Evolutionary conservation across 805 yeast species (phyloP).

Genomic region (Candida vartiovaarae): DNA sequence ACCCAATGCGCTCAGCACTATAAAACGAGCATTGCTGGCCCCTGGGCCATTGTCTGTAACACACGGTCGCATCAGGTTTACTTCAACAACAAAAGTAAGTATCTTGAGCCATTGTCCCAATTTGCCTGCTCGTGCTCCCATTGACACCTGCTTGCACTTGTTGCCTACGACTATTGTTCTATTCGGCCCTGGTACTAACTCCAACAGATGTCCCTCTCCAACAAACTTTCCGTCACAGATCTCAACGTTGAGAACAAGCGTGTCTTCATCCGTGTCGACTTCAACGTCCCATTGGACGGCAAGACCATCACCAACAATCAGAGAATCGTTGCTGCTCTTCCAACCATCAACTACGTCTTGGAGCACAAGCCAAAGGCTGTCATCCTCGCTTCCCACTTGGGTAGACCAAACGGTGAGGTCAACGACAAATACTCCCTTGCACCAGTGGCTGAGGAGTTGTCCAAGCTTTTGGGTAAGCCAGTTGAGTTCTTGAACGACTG

Average conservation of each 20-base stretch:
- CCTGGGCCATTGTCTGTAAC: not conserved
- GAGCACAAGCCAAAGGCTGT: constrained; percentile 89
- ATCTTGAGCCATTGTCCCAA: too few relatives aligned
- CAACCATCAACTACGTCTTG: constrained; percentile 93
- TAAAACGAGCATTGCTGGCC: not conserved
- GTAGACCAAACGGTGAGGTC: constrained; percentile 97
- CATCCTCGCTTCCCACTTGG: constrained; percentile 93
- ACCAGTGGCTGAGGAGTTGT: constrained; percentile 90
- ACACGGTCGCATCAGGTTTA: too few relatives aligned
- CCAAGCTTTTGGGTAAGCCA: constrained; percentile 61
- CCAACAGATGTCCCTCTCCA: constrained; percentile 76
- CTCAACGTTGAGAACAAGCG: constrained; percentile 82
- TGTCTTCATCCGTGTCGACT: constrained; percentile 98
- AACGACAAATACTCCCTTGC: constrained; percentile 81
- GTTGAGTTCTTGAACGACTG: constrained; percentile 84
- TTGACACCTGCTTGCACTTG: not conserved
- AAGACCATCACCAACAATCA: constrained; percentile 97
- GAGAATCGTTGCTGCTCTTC: constrained; percentile 98
- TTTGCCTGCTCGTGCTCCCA: too few relatives aligned
- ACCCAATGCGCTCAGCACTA: not conserved
- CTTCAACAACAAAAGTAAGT: too few relatives aligned
- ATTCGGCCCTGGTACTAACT: not conserved
- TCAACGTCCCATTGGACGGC: constrained; percentile 94
- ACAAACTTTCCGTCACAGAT: constrained; percentile 90
- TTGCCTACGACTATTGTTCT: not conserved